phyloP scores from a whole-genome alignment of 257 asterid species.

The Haberlea rhodopensis region DNA sequence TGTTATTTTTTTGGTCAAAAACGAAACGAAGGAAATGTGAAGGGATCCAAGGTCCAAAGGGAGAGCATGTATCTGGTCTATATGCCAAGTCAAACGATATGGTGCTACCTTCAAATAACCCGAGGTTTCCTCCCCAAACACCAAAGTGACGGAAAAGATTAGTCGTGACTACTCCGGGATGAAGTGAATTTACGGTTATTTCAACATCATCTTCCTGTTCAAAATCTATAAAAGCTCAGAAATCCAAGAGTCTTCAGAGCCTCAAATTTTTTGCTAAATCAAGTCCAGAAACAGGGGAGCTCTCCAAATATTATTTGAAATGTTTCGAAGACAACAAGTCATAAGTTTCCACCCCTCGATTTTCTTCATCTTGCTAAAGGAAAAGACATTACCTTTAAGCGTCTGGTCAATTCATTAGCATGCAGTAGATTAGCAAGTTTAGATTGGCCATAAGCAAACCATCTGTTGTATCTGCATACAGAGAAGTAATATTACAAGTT shows the following conservation, averaged over 20 bases:
- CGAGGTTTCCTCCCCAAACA: conserved; percentile 47
- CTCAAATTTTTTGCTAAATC: neutral
- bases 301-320: neutral
- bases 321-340: neutral
- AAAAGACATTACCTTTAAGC: conserved; percentile 48
- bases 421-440: conserved; percentile 80
- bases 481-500: conserved; percentile 15
- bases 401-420: conserved; percentile 62
- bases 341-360: neutral
- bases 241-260: neutral
- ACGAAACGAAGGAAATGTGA: neutral
- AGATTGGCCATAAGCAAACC: conserved; percentile 76
- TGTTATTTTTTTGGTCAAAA: neutral
- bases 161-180: conserved; percentile 76
- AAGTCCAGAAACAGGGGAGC: neutral
- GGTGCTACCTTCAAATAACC: conserved; percentile 33
- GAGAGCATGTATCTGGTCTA: neutral
- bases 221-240: conserved; percentile 11
- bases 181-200: conserved; percentile 76
- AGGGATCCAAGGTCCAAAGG: neutral
- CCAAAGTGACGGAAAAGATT: conserved; percentile 67
- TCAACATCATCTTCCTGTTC: conserved; percentile 74
- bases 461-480: conserved; percentile 47
- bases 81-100: neutral
- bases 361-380: neutral